Base-by-base conservation (phyloP, 2,329 filamentous ascomycete genomes). In the Xylariaceae sp. region DNA sequence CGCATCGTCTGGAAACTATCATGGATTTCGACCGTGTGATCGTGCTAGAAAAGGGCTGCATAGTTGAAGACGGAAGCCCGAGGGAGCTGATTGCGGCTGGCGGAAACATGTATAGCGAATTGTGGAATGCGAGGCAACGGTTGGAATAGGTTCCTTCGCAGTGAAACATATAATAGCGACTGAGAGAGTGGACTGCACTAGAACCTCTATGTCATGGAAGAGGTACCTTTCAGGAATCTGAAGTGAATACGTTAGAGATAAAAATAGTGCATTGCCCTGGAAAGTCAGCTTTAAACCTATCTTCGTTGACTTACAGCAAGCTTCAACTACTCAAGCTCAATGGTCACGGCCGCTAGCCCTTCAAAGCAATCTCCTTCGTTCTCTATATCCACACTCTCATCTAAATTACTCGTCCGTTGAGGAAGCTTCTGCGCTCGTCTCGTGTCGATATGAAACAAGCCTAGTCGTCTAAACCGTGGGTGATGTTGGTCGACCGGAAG, bases 381-480 rank as follows among this genome's bases (percentile, higher is more conserved):
- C 7, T 47, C 50, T 11, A 46, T 35, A 15, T 16, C 13, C 9
- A 4, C 10, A 18, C 20, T 6, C 13, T 41, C 23, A 24, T 10
- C 16, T 6, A 10, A 21, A 23, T 1, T 11, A 23, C 11, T 3
- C 42, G 10, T 3, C 13, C 16, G 11, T 37, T 24, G 42, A 23
- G 15, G 1, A 6, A 15, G 7, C 0, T 10, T 21, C 13, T 15
- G 18, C n/a, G 15, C 21, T 23, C 7, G 24, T 18, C 24, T 42
- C 23, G 29, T 41, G 33, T 52, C n/a, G 20, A 41, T 18, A 6
- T 46, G 50, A n/a, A 52, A 46, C 20, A 52, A 27, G 13, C 42
- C 50, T 6, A 41, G 23, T 11, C 50, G 50, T 7, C 42, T 41
- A 20, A 41, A 52, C 21, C 36, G 42, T 35, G 42, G 42, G 9